These are phyloP conservation scores for Dryas drummondii DNA, from an alignment of 306 rosid genomes.

Conservation along the genomic window DNA sequence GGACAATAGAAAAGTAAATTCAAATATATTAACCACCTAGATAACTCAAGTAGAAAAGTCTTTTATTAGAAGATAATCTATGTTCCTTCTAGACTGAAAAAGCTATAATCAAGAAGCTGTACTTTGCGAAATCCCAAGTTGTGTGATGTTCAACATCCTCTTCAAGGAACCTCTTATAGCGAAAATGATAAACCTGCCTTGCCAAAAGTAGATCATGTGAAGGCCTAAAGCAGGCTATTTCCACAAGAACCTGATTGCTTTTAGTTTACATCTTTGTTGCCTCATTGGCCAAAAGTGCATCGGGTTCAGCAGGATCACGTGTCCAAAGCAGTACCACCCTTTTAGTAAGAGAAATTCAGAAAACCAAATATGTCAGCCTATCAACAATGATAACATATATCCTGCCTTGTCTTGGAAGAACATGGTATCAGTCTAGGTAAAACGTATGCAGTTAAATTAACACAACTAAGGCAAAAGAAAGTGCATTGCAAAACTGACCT, in stretches of 20 bases:
- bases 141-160: slow-evolving; percentile 66
- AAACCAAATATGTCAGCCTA: not conserved
- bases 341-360: slow-evolving; percentile 20
- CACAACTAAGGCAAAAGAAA: too few relatives aligned
- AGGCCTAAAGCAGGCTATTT: slow-evolving; percentile 51
- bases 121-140: slow-evolving; percentile 55
- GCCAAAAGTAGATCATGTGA: slow-evolving; percentile 35
- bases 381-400: too few relatives aligned
- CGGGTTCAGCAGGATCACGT: slow-evolving; percentile 53
- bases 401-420: too few relatives aligned
- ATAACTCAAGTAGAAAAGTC: not conserved
- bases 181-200: slow-evolving; percentile 50
- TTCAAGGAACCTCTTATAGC: slow-evolving; percentile 53
- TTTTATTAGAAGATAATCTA: not conserved
- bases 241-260: slow-evolving; percentile 41
- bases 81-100: not conserved
- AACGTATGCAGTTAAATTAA: too few relatives aligned
- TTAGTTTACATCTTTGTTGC: slow-evolving; percentile 45
- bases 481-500: too few relatives aligned
- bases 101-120: not conserved
- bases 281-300: slow-evolving; percentile 46
- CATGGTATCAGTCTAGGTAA: too few relatives aligned
- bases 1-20: not conserved
- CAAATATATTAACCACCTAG: not conserved
- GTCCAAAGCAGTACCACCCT: slow-evolving; percentile 49